Base-by-base conservation (phyloP, 805 yeast genomes). In the Lipomyces starkeyi region DNA sequence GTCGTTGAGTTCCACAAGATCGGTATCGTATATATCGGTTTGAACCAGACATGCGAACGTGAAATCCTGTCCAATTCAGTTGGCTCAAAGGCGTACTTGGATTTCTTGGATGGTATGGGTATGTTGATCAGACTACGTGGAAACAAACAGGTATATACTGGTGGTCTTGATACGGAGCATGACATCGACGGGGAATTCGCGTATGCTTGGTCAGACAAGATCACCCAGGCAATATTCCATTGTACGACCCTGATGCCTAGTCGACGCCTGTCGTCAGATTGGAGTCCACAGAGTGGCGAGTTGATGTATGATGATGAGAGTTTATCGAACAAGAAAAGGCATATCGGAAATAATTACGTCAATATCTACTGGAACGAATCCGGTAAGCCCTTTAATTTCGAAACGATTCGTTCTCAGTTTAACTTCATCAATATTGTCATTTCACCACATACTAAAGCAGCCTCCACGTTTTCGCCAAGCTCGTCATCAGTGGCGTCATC, bases 301-400 rank as follows among this genome's bases (percentile, higher is more conserved):
- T 49, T 22, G 29, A 49, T 59, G 54, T 60, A 60, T 54, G 68
- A 67, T 53, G 65, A 61, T 37, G 71, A 67, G 58, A 55, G 66
- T 29, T 47, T 67, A 57, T 62, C 68, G 20, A 65, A 64, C 76
- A 92, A 91, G 78, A 92, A 92, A 78, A 80, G 93, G 64, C 97
- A 92, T 76, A 89, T 92, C 70, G 97, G 97, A 7, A 92, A 92
- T 79, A 85, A 91, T 75, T 88, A 87, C 76, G 95, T 92, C 65
- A 90, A 89, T 74, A 86, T 92, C 29, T 92, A 84, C 76, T 93
- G 88, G 80, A 91, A 92, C 74, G 97, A 92, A 73, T 86, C 92
- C 1, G 74, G 73, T 13, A 77, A 78, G 4, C 85, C 87, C 2
- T 91, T 90, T 78, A 86, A 88, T 68, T 89, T 91, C 80, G 89